Base-by-base conservation (phyloP, 2,329 filamentous ascomycete species). In the Cordyceps fumosorosea region DNA sequence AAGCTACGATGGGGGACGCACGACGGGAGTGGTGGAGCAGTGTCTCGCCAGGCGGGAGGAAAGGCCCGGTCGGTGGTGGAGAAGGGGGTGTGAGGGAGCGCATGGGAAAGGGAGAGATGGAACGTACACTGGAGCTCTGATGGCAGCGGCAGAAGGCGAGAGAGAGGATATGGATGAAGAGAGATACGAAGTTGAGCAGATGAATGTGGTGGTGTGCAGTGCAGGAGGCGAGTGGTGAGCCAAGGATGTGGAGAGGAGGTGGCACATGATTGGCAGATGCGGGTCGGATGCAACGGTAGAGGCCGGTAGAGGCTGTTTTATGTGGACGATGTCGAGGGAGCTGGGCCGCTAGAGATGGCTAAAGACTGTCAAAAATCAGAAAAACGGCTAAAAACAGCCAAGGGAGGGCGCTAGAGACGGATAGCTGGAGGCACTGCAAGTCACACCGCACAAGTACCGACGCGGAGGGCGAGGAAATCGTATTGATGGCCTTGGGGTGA, bases 211-310 rank as follows among this genome's bases (percentile, higher is more conserved):
- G 60, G 53, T 62, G 53, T 56, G 53, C n/a, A n/a, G n/a, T n/a
- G n/a, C 44, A 56, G 32, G 24, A 55, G 57, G 37, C 18, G n/a
- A 54, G 32, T 24, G 58, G 37, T 18, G n/a, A 54, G 32, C 34
- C 51, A 51, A 44, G 48, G 32, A 37, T 34, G 54, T 62, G 55
- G 55, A 55, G 61, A 62, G 48, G 42, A 54, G 54, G 55, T 62
- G 61, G 61, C 61, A 62, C 61, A 62, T 62, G 61, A 62, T 62
- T 62, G 61, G 61, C 56, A 62, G 61, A 47, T 56, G 60, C 53
- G 48, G 54, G 61, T 62, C 59, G 51, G 56, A 62, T 62, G 52
- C 29, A 34, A 60, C 58, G 16, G 56, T 58, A 58, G 37, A 53
- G 37, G 48, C 56, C 6, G 34, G 34, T 37, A 37, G 34, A 14